A percentile compares a stretch with the other conserved stretches of the same genome.
Conservation (phyloP, 2,329 filamentous ascomycete species). For the Aspergillus fumigatiaffinis region DNA sequence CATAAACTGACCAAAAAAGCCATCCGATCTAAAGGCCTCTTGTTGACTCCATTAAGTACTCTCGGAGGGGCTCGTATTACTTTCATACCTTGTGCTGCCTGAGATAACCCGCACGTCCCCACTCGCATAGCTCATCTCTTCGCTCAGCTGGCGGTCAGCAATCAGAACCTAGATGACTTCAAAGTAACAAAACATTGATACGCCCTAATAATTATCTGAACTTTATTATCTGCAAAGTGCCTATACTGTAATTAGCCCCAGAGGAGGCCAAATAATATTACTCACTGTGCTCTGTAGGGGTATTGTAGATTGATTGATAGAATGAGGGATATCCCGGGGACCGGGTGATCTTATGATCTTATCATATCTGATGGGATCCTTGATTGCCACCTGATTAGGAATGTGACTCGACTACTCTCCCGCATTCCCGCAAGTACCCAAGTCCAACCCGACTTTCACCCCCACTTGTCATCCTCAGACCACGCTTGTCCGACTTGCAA, state of each 20-base stretch:
- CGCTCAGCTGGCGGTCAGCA: background rate
- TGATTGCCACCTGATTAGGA: conserved; percentile 5
- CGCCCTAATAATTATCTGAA: background rate
- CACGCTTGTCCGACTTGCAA: background rate
- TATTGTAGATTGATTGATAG: no score
- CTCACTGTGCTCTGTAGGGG: no score
- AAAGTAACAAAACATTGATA: background rate
- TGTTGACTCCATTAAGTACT: background rate
- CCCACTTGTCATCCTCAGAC: background rate
- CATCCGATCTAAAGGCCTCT: background rate
- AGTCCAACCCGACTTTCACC: background rate
- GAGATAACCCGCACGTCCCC: background rate
- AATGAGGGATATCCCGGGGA: no score
- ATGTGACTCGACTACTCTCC: conserved; percentile 5
- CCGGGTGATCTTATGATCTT: conserved; percentile 17
- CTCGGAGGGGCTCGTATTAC: background rate
- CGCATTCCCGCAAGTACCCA: conserved; percentile 3
- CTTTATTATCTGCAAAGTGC: background rate
- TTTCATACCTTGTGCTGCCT: background rate
- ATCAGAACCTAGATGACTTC: background rate
- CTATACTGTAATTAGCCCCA: no score
- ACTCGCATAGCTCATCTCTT: background rate
- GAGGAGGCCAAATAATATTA: no score
- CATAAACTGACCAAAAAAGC: background rate
- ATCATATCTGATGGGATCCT: conserved; percentile 22